These are phyloP conservation scores for Cryptosporidium canis DNA, from an alignment of 169 alveolate species.

Conservation along the genomic window DNA sequence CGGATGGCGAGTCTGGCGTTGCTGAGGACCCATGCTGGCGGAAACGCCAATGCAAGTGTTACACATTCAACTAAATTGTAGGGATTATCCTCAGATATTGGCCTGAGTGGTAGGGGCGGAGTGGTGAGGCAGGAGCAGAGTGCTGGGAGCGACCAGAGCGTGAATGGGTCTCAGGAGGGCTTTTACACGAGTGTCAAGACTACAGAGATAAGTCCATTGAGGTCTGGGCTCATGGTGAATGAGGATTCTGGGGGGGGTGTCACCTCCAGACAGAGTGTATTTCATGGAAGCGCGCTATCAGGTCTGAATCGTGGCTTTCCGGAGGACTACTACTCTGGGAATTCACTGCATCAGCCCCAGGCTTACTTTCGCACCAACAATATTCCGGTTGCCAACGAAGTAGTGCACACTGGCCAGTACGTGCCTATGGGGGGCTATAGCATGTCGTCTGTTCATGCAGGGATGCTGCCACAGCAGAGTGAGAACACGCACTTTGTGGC, in stretches of 20 bases:
- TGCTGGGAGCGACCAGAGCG: not conserved
- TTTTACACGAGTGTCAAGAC: not conserved
- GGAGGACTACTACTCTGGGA: slow-evolving; percentile 9
- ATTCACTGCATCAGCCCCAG: not conserved
- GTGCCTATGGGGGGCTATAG: not conserved
- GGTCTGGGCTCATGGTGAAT: slow-evolving; percentile 31
- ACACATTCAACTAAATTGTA: slow-evolving; percentile 1
- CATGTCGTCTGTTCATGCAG: not conserved
- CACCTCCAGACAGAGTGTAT: not conserved
- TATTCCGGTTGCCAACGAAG: not conserved
- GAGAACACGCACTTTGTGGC: not conserved
- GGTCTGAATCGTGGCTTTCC: slow-evolving; percentile 8
- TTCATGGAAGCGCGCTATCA: not conserved
- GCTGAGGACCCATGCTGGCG: not conserved
- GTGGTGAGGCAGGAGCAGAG: not conserved
- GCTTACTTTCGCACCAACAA: slow-evolving; percentile 28
- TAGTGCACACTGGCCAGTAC: not conserved
- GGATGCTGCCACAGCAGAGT: not conserved
- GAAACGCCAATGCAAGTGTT: not conserved
- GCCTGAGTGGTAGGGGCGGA: not conserved
- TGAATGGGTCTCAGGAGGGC: not conserved
- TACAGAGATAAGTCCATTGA: slow-evolving; percentile 55
- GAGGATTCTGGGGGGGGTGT: not conserved
- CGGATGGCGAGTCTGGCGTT: not conserved
- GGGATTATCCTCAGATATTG: slow-evolving; percentile 25